Conservation (phyloP, 179 eudicot genomes). For the Silene coronaria region DNA sequence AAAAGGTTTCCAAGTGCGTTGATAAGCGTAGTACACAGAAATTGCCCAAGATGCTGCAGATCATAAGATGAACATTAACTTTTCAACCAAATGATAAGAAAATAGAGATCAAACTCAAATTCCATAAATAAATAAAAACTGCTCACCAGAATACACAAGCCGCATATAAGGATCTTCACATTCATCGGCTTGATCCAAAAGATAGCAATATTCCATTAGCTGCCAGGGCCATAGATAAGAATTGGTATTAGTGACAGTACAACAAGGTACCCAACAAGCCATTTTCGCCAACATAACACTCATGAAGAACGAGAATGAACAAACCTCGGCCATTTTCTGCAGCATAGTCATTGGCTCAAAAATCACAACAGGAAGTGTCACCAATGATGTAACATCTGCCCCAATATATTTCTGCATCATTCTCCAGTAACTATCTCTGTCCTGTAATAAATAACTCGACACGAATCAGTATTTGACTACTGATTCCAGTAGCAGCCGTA, state of each 20-base stretch:
- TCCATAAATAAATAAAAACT: conserved; percentile 1
- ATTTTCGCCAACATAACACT: background rate
- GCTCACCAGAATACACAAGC: conserved; percentile 80
- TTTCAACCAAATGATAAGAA: conserved; percentile 5
- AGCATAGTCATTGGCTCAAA: conserved; percentile 99
- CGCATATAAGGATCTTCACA: conserved; percentile 96
- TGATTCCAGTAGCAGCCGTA: background rate
- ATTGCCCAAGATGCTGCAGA: conserved; percentile 80
- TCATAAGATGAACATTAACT: background rate
- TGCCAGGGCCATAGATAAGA: conserved; percentile 32
- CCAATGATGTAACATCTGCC: conserved; percentile 92
- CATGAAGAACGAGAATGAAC: conserved; percentile 19
- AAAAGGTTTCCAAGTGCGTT: conserved; percentile 98
- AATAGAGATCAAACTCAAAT: background rate
- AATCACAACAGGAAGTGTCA: conserved; percentile 88
- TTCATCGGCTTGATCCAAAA: conserved; percentile 77
- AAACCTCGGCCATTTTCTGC: conserved; percentile 98
- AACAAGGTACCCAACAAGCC: background rate
- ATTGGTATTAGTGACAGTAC: conserved; percentile 7
- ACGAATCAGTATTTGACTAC: background rate
- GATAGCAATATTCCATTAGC: conserved; percentile 90
- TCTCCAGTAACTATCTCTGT: conserved; percentile 83
- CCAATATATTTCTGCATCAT: conserved; percentile 98
- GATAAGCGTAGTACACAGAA: conserved; percentile 74
- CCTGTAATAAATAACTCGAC: conserved; percentile 40